A percentile compares a stretch with the other conserved stretches of the same genome.
Conservation (phyloP, 1,284 basidiomycete genomes). For the Stygiomarasmius scandens region DNA sequence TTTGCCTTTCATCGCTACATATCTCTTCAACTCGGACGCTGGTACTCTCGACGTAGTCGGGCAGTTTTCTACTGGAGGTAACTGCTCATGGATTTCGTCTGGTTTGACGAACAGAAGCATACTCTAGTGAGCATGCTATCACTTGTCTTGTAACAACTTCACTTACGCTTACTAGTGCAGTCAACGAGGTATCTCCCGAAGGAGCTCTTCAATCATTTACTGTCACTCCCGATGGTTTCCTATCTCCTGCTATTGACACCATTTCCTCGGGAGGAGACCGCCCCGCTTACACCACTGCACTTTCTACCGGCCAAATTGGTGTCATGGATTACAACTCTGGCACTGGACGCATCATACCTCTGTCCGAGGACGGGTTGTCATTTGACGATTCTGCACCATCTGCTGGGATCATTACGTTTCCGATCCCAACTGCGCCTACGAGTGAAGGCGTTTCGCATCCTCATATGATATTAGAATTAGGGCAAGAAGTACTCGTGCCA, state of each 20-base stretch:
- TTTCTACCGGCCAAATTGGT: conserved; percentile 58
- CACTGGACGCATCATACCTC: conserved; percentile 55
- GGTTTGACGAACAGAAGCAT: conserved; percentile 56
- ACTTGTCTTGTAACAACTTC: too few species aligned
- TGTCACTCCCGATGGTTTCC: conserved; percentile 43
- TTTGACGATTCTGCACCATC: conserved; percentile 37
- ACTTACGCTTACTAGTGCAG: conserved; percentile 40
- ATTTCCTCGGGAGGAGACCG: background rate
- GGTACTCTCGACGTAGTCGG: conserved; percentile 46
- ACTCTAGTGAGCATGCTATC: conserved; percentile 50
- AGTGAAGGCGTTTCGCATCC: conserved; percentile 52
- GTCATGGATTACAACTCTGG: conserved; percentile 62
- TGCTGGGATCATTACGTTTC: conserved; percentile 54
- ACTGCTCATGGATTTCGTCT: conserved; percentile 57
- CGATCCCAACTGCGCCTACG: conserved; percentile 29
- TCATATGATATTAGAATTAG: conserved; percentile 62
- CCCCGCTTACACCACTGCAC: conserved; percentile 40
- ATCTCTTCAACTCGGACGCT: conserved; percentile 54
- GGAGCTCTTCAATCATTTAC: conserved; percentile 59
- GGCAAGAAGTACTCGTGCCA: conserved; percentile 58
- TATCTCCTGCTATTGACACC: background rate
- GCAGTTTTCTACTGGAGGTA: conserved; percentile 51
- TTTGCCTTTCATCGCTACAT: conserved; percentile 54
- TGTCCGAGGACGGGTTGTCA: conserved; percentile 36
- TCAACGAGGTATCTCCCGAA: conserved; percentile 46